Conservation (phyloP, 192 early-diverging fungal species). For the Coemansia sp. region DNA sequence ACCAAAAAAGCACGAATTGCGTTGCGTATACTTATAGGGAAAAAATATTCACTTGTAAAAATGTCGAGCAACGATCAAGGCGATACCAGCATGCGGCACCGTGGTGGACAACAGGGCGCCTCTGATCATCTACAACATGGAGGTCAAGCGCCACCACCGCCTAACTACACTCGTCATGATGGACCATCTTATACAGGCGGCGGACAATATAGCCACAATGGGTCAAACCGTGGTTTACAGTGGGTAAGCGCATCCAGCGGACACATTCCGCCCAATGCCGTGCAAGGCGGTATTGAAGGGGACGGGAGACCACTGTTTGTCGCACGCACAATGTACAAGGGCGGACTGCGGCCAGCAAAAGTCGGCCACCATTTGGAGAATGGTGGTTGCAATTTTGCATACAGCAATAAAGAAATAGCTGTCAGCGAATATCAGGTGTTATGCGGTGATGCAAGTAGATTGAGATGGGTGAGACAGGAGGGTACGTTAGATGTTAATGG, state of each 20-base stretch:
- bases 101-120: neutral
- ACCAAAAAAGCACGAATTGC: too few relatives aligned
- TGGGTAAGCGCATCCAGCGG: slow-evolving; percentile 46
- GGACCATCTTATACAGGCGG: slow-evolving; percentile 5
- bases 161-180: neutral
- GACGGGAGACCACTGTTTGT: slow-evolving; percentile 62
- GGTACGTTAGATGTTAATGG: slow-evolving; percentile 46
- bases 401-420: slow-evolving; percentile 56
- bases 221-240: slow-evolving; percentile 15
- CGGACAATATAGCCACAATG: slow-evolving; percentile 1
- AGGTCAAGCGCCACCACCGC: slow-evolving; percentile 21
- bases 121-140: slow-evolving; percentile 12
- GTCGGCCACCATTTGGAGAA: slow-evolving; percentile 48
- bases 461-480: slow-evolving; percentile 56
- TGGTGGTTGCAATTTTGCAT: slow-evolving; percentile 55
- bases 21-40: too few relatives aligned
- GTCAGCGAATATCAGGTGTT: slow-evolving; percentile 59
- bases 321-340: slow-evolving; percentile 56
- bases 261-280: slow-evolving; percentile 53
- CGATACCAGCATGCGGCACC: neutral
- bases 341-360: slow-evolving; percentile 54
- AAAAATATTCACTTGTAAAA: too few relatives aligned
- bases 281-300: slow-evolving; percentile 60
- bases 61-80: too few relatives aligned
- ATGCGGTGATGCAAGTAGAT: slow-evolving; percentile 58